Conservation (phyloP, 129 eudicot genomes). For the Flaveria linearis region DNA sequence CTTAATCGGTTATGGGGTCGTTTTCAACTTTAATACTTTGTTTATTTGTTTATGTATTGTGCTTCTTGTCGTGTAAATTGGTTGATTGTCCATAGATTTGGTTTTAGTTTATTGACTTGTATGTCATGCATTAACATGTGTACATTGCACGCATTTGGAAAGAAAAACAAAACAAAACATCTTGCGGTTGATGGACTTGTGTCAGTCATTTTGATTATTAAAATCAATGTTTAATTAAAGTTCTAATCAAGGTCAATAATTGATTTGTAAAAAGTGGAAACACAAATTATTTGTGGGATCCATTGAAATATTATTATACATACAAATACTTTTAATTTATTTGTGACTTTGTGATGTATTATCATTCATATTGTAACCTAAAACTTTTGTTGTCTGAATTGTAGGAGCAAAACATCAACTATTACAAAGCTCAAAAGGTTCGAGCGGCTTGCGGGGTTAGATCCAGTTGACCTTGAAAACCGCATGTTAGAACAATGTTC, state of each 20-base stretch:
- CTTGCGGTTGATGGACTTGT: slow-evolving; percentile 25
- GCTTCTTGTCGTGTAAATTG: slow-evolving; percentile 13
- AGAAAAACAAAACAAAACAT: slow-evolving; percentile 20
- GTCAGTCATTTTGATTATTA: slow-evolving; percentile 33
- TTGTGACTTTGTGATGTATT: slow-evolving; percentile 2
- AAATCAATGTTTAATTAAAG: neutral
- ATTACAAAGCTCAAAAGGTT: slow-evolving; percentile 67
- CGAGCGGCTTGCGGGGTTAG: slow-evolving; percentile 77
- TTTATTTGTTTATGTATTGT: slow-evolving; percentile 28
- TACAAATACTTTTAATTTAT: neutral
- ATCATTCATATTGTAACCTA: neutral
- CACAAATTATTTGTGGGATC: slow-evolving; percentile 30
- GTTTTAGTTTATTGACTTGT: slow-evolving; percentile 18
- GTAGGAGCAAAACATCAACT: slow-evolving; percentile 76
- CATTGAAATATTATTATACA: neutral
- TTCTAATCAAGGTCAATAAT: slow-evolving; percentile 26
- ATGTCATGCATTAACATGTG: slow-evolving; percentile 16
- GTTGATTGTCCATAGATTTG: slow-evolving; percentile 1
- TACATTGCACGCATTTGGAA: slow-evolving; percentile 8
- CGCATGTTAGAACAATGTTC: slow-evolving; percentile 54
- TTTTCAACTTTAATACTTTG: slow-evolving; percentile 32
- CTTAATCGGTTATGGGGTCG: slow-evolving; percentile 32
- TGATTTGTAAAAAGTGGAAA: slow-evolving; percentile 31
- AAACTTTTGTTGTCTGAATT: neutral
- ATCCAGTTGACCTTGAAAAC: slow-evolving; percentile 78